Percentiles rank a stretch among this genome's conserved stretches.
Evolutionary conservation across 2,329 filamentous ascomycete genomes (phyloP).

Genomic region (Cordyceps javanica): DNA sequence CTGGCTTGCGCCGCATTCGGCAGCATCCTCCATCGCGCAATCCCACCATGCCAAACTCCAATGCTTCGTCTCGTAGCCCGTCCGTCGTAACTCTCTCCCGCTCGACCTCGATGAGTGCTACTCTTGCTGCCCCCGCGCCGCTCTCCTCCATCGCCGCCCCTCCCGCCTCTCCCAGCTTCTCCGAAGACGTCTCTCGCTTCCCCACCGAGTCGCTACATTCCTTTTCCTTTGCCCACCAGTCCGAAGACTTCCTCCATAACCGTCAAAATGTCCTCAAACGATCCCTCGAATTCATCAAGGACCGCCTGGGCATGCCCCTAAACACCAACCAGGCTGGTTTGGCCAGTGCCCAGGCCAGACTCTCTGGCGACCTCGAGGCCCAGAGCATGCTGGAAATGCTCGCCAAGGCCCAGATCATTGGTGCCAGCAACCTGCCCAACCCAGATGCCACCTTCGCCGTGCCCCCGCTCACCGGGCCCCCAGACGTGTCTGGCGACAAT

Average conservation of each 20-base stretch:
- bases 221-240: conserved; percentile 95
- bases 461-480: conserved; percentile 73
- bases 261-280: conserved; percentile 89
- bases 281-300: conserved; percentile 94
- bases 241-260: conserved; percentile 84
- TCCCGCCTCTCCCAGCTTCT: conserved; percentile 67
- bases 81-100: conserved; percentile 54
- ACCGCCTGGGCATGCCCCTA: conserved; percentile 74
- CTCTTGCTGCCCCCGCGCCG: conserved; percentile 51
- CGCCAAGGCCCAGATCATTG: conserved; percentile 72
- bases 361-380: conserved; percentile 76
- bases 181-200: conserved; percentile 87
- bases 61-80: conserved; percentile 55
- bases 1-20: conserved; percentile 87
- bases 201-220: conserved; percentile 95
- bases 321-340: conserved; percentile 64
- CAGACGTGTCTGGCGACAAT: conserved; percentile 66
- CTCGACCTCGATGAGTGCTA: conserved; percentile 65
- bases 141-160: conserved; percentile 49
- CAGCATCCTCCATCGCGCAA: conserved; percentile 62
- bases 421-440: conserved; percentile 55
- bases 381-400: conserved; percentile 89
- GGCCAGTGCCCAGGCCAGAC: conserved; percentile 74
- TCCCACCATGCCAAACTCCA: conserved; percentile 57
- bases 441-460: conserved; percentile 34